A percentile compares a stretch with the other conserved stretches of the same genome.
Conservation (phyloP, 257 asterid genomes). For the Pogostemon cablin region DNA sequence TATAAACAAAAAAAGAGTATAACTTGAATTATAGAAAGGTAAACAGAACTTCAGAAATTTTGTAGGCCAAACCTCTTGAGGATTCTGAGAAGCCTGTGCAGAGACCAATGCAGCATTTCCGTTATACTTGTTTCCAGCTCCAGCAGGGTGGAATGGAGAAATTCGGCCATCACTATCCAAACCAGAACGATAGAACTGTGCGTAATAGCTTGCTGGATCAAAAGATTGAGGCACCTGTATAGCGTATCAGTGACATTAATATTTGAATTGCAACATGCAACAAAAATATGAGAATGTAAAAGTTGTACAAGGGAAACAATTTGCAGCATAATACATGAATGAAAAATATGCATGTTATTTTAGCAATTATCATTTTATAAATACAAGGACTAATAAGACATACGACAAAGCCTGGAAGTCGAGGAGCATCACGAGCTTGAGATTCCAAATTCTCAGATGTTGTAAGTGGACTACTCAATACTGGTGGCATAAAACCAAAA, state of each 20-base stretch:
- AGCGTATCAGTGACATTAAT: slow-evolving; percentile 25
- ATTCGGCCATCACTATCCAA: slow-evolving; percentile 73
- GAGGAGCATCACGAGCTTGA: slow-evolving; percentile 74
- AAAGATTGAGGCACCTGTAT: slow-evolving; percentile 71
- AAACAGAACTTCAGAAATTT: slow-evolving; percentile 22
- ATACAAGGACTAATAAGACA: slow-evolving; percentile 36
- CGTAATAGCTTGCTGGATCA: slow-evolving; percentile 82
- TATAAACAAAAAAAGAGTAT: neutral
- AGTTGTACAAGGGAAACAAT: slow-evolving; percentile 12
- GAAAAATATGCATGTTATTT: slow-evolving; percentile 10
- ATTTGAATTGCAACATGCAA: slow-evolving; percentile 16
- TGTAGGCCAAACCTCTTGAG: slow-evolving; percentile 75
- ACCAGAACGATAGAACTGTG: slow-evolving; percentile 69
- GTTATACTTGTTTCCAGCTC: slow-evolving; percentile 63
- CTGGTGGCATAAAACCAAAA: slow-evolving; percentile 67
- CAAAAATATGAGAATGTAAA: slow-evolving; percentile 21
- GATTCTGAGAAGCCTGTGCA: slow-evolving; percentile 70
- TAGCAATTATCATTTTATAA: neutral
- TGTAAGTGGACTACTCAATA: slow-evolving; percentile 55
- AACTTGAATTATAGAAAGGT: too few species aligned
- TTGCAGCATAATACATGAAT: neutral
- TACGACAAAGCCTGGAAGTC: slow-evolving; percentile 70
- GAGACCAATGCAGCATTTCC: slow-evolving; percentile 65
- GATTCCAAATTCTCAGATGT: slow-evolving; percentile 69
- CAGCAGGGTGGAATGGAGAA: slow-evolving; percentile 74